Evolutionary conservation across 2,329 filamentous ascomycete genomes (phyloP).

Genomic region (Fonsecaea erecta): DNA sequence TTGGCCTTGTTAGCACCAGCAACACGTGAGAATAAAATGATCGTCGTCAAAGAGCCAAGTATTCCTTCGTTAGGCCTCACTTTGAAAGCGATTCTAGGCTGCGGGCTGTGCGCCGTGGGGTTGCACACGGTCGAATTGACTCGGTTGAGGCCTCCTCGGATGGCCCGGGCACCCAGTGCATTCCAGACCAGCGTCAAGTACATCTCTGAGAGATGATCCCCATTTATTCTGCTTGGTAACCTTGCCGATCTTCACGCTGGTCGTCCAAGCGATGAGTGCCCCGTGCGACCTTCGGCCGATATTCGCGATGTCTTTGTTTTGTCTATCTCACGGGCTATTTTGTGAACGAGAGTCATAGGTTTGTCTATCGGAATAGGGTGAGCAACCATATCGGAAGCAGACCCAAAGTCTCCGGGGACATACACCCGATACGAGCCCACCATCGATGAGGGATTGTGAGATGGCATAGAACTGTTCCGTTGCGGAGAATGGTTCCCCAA

Average conservation of each 20-base stretch:
- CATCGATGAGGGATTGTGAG: background rate
- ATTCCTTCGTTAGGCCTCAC: too few relatives aligned
- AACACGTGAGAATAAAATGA: slow-evolving; percentile 1
- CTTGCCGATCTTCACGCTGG: background rate
- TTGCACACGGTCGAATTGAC: background rate
- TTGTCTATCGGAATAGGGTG: background rate
- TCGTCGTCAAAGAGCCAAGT: background rate
- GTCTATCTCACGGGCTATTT: background rate
- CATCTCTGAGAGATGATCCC: background rate
- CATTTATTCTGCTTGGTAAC: background rate
- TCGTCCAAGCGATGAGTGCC: background rate
- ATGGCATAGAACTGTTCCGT: background rate
- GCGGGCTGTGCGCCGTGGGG: background rate
- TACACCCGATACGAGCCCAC: background rate
- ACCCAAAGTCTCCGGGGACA: background rate
- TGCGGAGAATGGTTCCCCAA: slow-evolving; percentile 1
- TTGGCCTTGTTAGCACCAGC: background rate
- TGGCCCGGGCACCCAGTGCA: background rate
- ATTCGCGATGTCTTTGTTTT: background rate
- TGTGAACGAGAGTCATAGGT: background rate
- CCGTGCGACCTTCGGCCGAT: background rate
- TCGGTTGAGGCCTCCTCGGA: background rate
- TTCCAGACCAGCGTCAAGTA: background rate
- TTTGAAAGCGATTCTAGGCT: background rate
- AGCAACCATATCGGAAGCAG: background rate